A percentile compares a stretch with the other conserved stretches of the same genome.
phyloP scores from a whole-genome alignment of 139 green algal species.

The Gonium pectorale region DNA sequence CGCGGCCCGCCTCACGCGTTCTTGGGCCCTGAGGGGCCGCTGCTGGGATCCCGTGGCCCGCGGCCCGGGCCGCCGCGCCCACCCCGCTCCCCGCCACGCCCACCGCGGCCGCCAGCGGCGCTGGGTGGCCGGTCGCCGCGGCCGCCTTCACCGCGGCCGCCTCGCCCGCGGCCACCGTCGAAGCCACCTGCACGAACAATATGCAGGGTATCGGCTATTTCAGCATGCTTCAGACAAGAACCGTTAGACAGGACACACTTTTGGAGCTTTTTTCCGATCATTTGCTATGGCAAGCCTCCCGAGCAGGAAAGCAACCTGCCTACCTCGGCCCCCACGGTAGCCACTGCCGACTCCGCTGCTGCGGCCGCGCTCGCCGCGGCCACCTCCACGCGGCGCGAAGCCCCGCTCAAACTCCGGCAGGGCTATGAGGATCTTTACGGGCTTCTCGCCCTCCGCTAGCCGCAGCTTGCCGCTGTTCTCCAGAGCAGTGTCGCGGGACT shows the following conservation, averaged over 20 bases:
- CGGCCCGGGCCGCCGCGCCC: constrained; percentile 15
- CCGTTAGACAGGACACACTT: no score
- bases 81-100: not conserved
- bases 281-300: no score
- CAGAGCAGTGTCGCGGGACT: constrained; percentile 1
- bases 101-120: constrained; percentile 4
- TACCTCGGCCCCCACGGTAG: constrained; percentile 17
- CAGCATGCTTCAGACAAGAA: no score
- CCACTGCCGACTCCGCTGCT: constrained; percentile 15
- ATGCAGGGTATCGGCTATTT: no score
- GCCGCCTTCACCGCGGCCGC: constrained; percentile 23
- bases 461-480: constrained; percentile 30
- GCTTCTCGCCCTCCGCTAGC: constrained; percentile 17
- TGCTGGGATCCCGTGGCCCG: not conserved
- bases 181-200: constrained; percentile 38
- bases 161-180: constrained; percentile 20
- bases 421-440: constrained; percentile 10
- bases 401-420: constrained; percentile 30
- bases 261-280: no score
- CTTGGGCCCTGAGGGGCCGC: constrained; percentile 4
- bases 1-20: not conserved
- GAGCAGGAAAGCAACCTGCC: no score
- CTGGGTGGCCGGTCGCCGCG: constrained; percentile 31
- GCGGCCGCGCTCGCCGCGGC: constrained; percentile 33
- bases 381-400: constrained; percentile 3